Evolutionary conservation across 805 yeast species (phyloP), one percentile per base, ranked within the genome.

Genomic region (Wickerhamomyces alni): DNA sequence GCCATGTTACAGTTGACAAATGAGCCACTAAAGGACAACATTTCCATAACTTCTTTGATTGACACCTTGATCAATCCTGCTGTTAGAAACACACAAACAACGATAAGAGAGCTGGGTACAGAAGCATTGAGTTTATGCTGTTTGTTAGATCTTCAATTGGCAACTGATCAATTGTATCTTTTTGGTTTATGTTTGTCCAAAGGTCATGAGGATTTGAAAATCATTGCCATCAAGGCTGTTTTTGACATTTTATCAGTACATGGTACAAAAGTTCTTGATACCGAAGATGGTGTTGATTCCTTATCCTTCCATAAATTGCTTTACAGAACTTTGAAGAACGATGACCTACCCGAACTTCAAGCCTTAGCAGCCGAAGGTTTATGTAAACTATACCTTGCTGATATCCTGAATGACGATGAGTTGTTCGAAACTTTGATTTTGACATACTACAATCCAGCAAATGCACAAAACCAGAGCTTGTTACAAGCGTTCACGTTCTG

Each of bases 401-500:
- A 84, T 47, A 72, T 85, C 17, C 70, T 88, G 40, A 72, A 69
- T 7, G 88, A 83, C 52, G 80, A 75, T 41, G 86, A 81, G 41
- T 61, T 87, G 29, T 74, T 84, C 50, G 89, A 83, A 54, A 74
- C 84, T 0, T 66, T 89, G 39, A 62, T 88, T 4, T 59, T 85
- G 38, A 72, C 84, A 1, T 91, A 87, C 53, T 89, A 86, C 62
- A 79, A 82, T 38, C 88, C 93, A 0, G 59, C 65, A 4, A 80
- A 81, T 39, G 60, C 74, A 5, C 61, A 67, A 5, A 87, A 87
- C 50, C 81, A 75, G 41, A 75, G 79, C 13, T 65, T 89, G 44
- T 69, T 80, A 35, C 97, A 89, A 58, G 84, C 85, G 0, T 72
- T 89, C 43, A 77, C 93, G 9, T 89, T 86, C 53, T 88, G 95